Base-by-base conservation (phyloP, 169 alveolate genomes). In the Besnoitia besnoiti region DNA sequence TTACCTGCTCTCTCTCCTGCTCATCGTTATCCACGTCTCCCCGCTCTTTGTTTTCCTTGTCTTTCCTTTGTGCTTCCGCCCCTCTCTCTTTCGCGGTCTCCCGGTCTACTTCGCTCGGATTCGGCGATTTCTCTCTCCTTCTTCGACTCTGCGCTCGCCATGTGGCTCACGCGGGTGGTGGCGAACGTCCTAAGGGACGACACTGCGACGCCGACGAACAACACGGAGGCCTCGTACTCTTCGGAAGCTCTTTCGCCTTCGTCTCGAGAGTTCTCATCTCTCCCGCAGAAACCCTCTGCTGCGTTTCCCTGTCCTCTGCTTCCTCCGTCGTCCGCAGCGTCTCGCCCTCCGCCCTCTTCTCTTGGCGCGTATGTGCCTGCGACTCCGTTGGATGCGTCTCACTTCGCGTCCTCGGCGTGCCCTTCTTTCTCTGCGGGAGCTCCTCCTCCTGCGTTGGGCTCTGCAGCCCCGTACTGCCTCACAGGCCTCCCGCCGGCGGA, bases 131-230 rank as follows among this genome's bases (percentile, higher is more conserved):
- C 82, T 8, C 46, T 16, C 21, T 73, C 82, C 82, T 7, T 3
- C 46, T n/a, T 4, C 8, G 44, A 3, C 46, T 62, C 33, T 62
- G n/a, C 79, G 5, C 79, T 33, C 82, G 46, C 82, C 82, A 77
- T 77, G 87, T 77, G 87, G 87, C 37, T 77, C 33, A 39, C 59
- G 40, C 87, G 87, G 21, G 59, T 77, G 10, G 55, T 77, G 33
- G 87, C 87, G 33, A 37, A 35, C 87, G 87, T 77, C 87, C 87
- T 77, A 14, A 37, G 49, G 47, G 87, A 77, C 39, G 87, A 77
- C 87, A 12, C 44, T 27, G 80, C 12, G 44, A 67, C 67, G n/a
- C 67, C 67, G 30, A 55, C 67, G 27, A 55, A 55, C 67, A 3
- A n/a, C n/a, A n/a, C 7, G 67, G 12, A 21, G 67, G 27, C 12